phyloP scores from a whole-genome alignment of 805 yeast genomes.

The Saccharomycopsis fibuligera region DNA sequence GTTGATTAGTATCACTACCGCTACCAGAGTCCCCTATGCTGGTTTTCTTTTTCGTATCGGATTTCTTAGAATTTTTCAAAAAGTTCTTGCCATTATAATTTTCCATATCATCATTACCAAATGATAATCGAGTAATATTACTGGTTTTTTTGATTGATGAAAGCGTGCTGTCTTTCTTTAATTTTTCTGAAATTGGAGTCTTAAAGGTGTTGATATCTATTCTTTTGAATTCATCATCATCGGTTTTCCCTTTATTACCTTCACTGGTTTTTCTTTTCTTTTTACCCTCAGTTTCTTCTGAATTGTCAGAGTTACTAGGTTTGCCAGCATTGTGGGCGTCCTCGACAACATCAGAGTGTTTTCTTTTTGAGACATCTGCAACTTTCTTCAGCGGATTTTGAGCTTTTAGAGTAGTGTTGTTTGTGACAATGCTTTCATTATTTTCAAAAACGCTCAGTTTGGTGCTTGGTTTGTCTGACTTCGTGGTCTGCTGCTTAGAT shows the following conservation, averaged over 20 bases:
- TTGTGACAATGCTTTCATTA: neutral
- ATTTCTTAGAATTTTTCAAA: neutral
- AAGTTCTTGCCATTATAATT: neutral
- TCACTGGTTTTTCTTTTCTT: conserved; percentile 5
- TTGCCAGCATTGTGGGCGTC: neutral
- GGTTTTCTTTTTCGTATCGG: neutral
- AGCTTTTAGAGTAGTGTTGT: neutral
- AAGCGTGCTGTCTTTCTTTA: conserved; percentile 8
- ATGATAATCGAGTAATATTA: conserved; percentile 17
- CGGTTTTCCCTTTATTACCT: conserved; percentile 3
- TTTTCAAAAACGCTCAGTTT: too few relatives aligned
- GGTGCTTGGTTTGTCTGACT: neutral
- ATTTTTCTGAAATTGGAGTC: conserved; percentile 10
- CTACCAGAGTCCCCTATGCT: neutral
- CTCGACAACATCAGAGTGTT: neutral
- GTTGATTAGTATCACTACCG: neutral
- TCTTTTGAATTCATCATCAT: neutral
- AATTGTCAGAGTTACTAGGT: neutral
- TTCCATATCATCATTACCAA: conserved; percentile 4
- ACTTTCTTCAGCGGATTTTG: conserved; percentile 1
- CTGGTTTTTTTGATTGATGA: conserved; percentile 16
- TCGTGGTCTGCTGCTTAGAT: too few relatives aligned
- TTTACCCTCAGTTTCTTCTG: neutral
- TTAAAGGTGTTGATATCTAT: conserved; percentile 3
- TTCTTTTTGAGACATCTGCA: neutral